Percentiles rank a stretch among this genome's conserved stretches.
These are phyloP conservation scores for Backusella tarrabulga DNA, from an alignment of 192 early-diverging fungal genomes.

Conservation along the genomic window DNA sequence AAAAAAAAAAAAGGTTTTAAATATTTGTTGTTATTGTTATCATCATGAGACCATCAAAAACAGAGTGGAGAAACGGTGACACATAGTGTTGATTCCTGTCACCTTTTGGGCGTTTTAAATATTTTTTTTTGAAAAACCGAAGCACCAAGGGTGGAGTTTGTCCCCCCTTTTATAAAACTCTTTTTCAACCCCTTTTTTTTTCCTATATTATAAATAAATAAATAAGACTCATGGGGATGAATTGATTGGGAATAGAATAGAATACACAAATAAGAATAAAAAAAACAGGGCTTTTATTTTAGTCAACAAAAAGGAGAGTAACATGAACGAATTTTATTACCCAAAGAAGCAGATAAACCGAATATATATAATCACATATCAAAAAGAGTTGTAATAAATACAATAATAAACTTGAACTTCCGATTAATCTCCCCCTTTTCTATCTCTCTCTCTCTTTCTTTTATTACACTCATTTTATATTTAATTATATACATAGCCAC, in stretches of 20 bases:
- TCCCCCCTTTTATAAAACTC: not conserved
- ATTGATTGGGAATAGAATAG: not conserved
- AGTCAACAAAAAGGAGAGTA: not conserved
- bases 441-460: constrained; percentile 10
- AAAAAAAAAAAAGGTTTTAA: not conserved
- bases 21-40: not conserved
- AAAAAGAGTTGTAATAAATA: not conserved
- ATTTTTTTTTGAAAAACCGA: not conserved
- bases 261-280: not conserved
- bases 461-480: constrained; percentile 6
- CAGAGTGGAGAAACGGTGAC: not conserved
- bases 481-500: not conserved
- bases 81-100: not conserved
- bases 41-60: constrained; percentile 3
- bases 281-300: not conserved
- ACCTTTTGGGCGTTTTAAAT: not conserved
- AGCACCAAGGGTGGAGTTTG: not conserved
- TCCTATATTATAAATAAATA: not conserved
- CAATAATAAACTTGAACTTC: not conserved
- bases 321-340: not conserved
- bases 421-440: not conserved
- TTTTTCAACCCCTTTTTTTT: not conserved
- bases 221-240: not conserved
- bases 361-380: not conserved
- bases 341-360: not conserved